phyloP scores from a whole-genome alignment of 768 basidiomycete genomes.

The Suillus placidus region DNA sequence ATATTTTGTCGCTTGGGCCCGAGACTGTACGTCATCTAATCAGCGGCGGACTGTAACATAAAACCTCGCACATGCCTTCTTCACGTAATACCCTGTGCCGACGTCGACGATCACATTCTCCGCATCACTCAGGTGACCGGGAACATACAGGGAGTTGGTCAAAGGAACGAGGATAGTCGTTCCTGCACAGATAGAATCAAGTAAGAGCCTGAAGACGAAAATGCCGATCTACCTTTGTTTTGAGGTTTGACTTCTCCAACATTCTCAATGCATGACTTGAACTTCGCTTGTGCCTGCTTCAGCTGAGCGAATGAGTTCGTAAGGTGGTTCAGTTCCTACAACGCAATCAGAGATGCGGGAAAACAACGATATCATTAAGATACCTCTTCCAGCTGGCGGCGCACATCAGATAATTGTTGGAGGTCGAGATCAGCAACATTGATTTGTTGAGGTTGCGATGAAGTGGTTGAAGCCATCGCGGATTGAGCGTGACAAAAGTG shows the following conservation, averaged over 20 bases:
- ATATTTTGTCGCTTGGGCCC: conserved; percentile 76
- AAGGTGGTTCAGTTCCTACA: conserved; percentile 88
- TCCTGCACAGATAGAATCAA: conserved; percentile 46
- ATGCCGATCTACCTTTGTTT: conserved; percentile 53
- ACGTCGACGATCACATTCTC: conserved; percentile 93
- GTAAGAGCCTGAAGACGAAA: not conserved
- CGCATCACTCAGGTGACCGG: conserved; percentile 81
- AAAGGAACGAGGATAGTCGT: conserved; percentile 91
- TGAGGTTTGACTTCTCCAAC: conserved; percentile 72
- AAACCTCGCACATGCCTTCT: conserved; percentile 64
- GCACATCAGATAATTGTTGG: conserved; percentile 84
- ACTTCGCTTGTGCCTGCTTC: conserved; percentile 91
- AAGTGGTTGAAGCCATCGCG: conserved; percentile 36
- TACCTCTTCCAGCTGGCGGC: conserved; percentile 92
- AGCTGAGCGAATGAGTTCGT: conserved; percentile 92
- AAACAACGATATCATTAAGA: not conserved
- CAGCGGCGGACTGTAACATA: conserved; percentile 1
- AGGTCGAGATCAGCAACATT: conserved; percentile 83
- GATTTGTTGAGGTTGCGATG: conserved; percentile 63
- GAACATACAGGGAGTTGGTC: conserved; percentile 94
- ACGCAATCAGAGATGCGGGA: not conserved
- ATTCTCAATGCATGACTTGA: conserved; percentile 83
- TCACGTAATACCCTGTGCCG: conserved; percentile 95
- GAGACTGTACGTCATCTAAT: conserved; percentile 56
- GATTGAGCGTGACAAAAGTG: conserved; percentile 10